Percentiles rank a stretch among this genome's conserved stretches.
These are phyloP conservation scores for Penicillium bialowiezense DNA, from an alignment of 495 filamentous ascomycete genomes.

Conservation along the genomic window DNA sequence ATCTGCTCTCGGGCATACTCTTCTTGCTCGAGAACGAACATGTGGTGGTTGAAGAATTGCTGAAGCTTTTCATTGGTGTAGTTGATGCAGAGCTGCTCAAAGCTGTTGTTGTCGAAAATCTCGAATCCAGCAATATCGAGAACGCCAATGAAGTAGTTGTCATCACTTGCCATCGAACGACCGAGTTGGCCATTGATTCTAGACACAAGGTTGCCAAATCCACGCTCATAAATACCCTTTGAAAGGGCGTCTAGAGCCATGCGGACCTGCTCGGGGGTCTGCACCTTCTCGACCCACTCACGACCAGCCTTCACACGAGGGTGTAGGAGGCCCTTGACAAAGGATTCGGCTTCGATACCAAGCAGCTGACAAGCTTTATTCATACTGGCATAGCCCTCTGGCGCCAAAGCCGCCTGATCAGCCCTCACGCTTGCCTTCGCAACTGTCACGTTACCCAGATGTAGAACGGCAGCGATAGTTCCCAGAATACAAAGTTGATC, in stretches of 20 bases:
- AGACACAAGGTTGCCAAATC: constrained; percentile 87
- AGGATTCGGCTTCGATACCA: constrained; percentile 78
- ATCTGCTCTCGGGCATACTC: constrained; percentile 98
- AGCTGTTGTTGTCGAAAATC: constrained; percentile 97
- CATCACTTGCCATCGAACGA: constrained; percentile 73
- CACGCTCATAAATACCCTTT: constrained; percentile 96
- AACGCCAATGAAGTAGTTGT: constrained; percentile 94
- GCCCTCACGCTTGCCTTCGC: constrained; percentile 83
- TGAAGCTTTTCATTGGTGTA: constrained; percentile 99
- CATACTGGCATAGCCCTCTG: constrained; percentile 67
- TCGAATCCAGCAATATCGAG: constrained; percentile 99
- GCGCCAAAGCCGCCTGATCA: constrained; percentile 82
- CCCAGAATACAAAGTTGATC: constrained; percentile 82
- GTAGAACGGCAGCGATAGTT: constrained; percentile 86
- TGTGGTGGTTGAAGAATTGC: constrained; percentile 99
- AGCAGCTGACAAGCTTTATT: constrained; percentile 79
- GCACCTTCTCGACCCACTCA: constrained; percentile 97
- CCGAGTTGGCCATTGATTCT: constrained; percentile 92
- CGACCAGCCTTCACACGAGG: constrained; percentile 91
- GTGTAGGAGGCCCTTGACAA: constrained; percentile 84
- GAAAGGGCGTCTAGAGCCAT: constrained; percentile 86
- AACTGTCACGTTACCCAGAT: constrained; percentile 88
- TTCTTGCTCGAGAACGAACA: constrained; percentile 99
- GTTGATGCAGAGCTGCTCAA: constrained; percentile 99
- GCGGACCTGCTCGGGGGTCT: constrained; percentile 94